Percentiles rank a stretch among this genome's conserved stretches.
These are phyloP conservation scores for Lodderomyces jiufengensis DNA, from an alignment of 1,139 yeast genomes.

Conservation along the genomic window DNA sequence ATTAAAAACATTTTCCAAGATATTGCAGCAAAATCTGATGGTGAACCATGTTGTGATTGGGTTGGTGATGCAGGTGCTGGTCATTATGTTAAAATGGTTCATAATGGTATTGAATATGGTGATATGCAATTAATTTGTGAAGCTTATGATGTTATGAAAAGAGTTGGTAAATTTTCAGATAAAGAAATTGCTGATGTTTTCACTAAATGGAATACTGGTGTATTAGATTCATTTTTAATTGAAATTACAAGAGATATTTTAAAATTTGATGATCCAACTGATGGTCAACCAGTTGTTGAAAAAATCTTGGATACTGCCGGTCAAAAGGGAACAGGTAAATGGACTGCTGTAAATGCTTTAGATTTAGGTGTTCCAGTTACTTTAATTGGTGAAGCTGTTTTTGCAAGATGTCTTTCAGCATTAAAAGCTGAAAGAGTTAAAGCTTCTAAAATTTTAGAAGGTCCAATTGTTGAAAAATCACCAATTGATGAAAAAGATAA, in stretches of 20 bases:
- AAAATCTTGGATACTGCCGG: constrained; percentile 97
- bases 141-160: constrained; percentile 94
- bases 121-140: constrained; percentile 99
- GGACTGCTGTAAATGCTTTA: constrained; percentile 98
- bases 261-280: constrained; percentile 79
- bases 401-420: constrained; percentile 93
- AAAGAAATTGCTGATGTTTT: constrained; percentile 94
- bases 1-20: constrained; percentile 95
- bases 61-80: constrained; percentile 99
- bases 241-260: constrained; percentile 96
- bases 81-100: constrained; percentile 99
- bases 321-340: constrained; percentile 99
- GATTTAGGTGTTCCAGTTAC: constrained; percentile 99
- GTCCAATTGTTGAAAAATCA: constrained; percentile 63
- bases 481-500: constrained; percentile 62
- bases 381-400: constrained; percentile 97
- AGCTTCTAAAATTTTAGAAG: constrained; percentile 75
- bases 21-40: constrained; percentile 93
- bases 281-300: constrained; percentile 90
- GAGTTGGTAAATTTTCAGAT: constrained; percentile 86
- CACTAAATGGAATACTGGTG: constrained; percentile 94
- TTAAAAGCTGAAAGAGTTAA: constrained; percentile 84
- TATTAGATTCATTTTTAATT: constrained; percentile 92
- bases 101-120: constrained; percentile 99
- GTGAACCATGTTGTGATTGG: constrained; percentile 99